Evolutionary conservation across 139 green algal genomes (phyloP), one percentile per base, ranked within the genome.

Genomic region (Chlorella sp.): DNA sequence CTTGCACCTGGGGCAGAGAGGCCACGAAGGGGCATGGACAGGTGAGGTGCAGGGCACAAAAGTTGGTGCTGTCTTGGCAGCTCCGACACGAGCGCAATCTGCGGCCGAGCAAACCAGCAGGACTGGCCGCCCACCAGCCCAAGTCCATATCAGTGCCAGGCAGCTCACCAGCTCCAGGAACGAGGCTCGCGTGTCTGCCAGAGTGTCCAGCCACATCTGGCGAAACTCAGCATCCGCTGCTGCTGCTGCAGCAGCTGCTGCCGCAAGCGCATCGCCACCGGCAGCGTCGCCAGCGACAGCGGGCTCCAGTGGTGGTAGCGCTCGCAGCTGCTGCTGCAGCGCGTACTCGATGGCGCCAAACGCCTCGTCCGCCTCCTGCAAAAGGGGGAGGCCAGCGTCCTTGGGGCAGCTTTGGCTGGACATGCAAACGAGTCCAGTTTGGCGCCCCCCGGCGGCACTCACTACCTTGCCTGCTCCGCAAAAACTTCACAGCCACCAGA

Each of bases 301-400:
- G 51, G 44, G 30, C 41, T 60, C 25, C 23, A 60, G 39, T 25
- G 39, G 70, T 6, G 44, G 63, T 44, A 87, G 81, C 12, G 55
- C 34, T 9, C 80, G 57, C 26, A 93, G 64, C 86, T 92, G 84
- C 84, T 91, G 78, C 38, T 87, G 86, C 60, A 96, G 85, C 11
- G 88, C 85, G n/a, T 69, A 65, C 78, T 96, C 88, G 1, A 96
- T 86, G 12, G 89, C 81, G 23, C 87, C 83, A 72, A 95, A 96
- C 0, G 89, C 89, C 44, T 94, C 89, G 11, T 86, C 78, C 0
- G 90, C 92, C 87, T 96, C 92, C 89, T 94, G 82, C 78, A 74
- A 36, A 9, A 51, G n/a, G n/a, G n/a, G n/a, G n/a, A n/a, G n/a
- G n/a, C n/a, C n/a, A n/a, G n/a, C n/a, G n/a, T n/a, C n/a, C n/a